These are phyloP conservation scores for Podila verticillata DNA, from an alignment of 192 early-diverging fungal species.

Conservation along the genomic window DNA sequence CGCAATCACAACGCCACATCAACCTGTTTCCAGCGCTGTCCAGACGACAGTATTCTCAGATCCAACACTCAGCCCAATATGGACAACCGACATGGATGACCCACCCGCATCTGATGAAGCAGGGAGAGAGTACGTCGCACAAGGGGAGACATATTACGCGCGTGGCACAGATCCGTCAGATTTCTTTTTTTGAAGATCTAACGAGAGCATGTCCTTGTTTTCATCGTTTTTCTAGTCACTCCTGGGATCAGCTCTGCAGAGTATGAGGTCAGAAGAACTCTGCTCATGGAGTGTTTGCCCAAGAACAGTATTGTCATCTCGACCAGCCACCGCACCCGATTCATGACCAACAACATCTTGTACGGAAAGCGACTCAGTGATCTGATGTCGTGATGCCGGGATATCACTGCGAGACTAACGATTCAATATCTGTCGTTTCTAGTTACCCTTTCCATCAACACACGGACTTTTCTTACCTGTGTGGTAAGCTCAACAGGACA, in stretches of 20 bases:
- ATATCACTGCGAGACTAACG: background rate
- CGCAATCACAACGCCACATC: background rate
- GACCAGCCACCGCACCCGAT: conserved; percentile 80
- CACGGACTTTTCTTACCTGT: conserved; percentile 90
- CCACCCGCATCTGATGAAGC: conserved; percentile 84
- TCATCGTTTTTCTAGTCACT: conserved; percentile 64
- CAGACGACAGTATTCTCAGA: conserved; percentile 2
- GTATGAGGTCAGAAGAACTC: conserved; percentile 78
- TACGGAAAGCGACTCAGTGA: conserved; percentile 26
- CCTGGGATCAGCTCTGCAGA: conserved; percentile 81
- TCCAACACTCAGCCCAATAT: conserved; percentile 18
- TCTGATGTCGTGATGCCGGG: background rate
- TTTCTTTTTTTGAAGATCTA: background rate
- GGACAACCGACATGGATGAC: conserved; percentile 88
- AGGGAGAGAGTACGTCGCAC: conserved; percentile 67
- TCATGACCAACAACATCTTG: conserved; percentile 92
- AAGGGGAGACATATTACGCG: too few species aligned
- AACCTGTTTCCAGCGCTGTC: background rate
- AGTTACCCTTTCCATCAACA: conserved; percentile 94
- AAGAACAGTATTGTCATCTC: conserved; percentile 74
- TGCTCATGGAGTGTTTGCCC: conserved; percentile 69
- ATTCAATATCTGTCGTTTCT: background rate
- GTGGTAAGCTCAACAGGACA: conserved; percentile 36
- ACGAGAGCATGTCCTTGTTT: conserved; percentile 12
- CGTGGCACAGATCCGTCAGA: too few species aligned